phyloP scores from a whole-genome alignment of 805 yeast species.

The Barnettozyma vustinii region DNA sequence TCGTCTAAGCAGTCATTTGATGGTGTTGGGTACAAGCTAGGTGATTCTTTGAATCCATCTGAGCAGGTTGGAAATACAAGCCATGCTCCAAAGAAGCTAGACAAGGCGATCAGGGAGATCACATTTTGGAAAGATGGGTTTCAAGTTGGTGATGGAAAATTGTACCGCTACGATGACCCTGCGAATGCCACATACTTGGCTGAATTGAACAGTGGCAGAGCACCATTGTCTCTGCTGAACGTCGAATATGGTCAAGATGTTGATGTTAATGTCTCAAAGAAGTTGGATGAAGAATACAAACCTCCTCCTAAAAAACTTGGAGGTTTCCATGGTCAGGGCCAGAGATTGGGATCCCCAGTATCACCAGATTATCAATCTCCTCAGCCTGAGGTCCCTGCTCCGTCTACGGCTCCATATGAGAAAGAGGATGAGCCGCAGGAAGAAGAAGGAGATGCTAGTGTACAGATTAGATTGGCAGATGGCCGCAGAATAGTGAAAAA shows the following conservation, averaged over 20 bases:
- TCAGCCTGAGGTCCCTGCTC: conserved; percentile 4
- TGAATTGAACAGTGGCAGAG: conserved; percentile 84
- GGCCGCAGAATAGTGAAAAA: conserved; percentile 66
- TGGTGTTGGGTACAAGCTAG: conserved; percentile 39
- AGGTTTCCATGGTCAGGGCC: conserved; percentile 77
- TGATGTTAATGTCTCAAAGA: conserved; percentile 79
- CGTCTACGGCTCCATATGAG: conserved; percentile 19
- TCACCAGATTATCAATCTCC: conserved; percentile 53
- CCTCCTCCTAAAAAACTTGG: conserved; percentile 60
- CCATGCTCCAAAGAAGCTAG: conserved; percentile 24
- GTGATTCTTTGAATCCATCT: conserved; percentile 30
- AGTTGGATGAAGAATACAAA: conserved; percentile 71
- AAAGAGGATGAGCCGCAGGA: conserved; percentile 16
- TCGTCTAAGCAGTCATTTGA: conserved; percentile 26
- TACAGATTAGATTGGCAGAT: conserved; percentile 80
- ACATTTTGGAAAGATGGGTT: conserved; percentile 97
- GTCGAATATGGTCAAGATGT: conserved; percentile 91
- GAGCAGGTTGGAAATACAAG: conserved; percentile 34
- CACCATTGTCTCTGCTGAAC: conserved; percentile 76
- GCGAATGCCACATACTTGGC: conserved; percentile 71
- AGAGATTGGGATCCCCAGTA: conserved; percentile 83
- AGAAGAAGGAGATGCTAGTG: conserved; percentile 57
- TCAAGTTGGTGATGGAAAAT: conserved; percentile 86
- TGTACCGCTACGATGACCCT: conserved; percentile 88
- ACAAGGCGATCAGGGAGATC: conserved; percentile 69